phyloP scores from a whole-genome alignment of 495 filamentous ascomycete genomes.

The Darksidea phi region DNA sequence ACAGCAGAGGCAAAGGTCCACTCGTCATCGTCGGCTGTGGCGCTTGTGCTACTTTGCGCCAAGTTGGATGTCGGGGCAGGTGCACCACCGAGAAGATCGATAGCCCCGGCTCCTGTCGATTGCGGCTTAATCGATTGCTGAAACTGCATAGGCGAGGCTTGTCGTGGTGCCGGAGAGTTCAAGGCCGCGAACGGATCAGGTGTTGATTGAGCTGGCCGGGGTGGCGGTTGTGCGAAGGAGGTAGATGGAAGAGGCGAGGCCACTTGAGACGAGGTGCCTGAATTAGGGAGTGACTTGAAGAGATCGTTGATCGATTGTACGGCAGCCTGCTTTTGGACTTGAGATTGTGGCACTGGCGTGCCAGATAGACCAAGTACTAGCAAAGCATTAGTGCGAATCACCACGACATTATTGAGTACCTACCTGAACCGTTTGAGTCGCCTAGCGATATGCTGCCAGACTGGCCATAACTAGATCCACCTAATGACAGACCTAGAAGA shows the following conservation, averaged over 20 bases:
- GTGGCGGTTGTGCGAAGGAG: conserved; percentile 42
- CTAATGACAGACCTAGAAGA: conserved; percentile 66
- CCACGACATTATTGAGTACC: background rate
- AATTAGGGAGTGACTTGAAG: conserved; percentile 32
- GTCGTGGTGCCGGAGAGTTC: conserved; percentile 37
- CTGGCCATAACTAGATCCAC: conserved; percentile 59
- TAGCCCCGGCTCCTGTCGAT: conserved; percentile 2
- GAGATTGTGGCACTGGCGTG: conserved; percentile 23
- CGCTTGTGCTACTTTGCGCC: conserved; percentile 22
- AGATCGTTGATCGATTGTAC: conserved; percentile 38
- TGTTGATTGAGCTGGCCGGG: conserved; percentile 45
- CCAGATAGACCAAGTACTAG: conserved; percentile 29
- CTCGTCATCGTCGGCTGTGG: conserved; percentile 66
- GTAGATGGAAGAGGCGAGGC: conserved; percentile 37
- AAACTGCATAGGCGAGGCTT: conserved; percentile 46
- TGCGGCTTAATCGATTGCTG: conserved; percentile 42
- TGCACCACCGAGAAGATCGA: conserved; percentile 25
- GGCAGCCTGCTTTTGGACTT: conserved; percentile 26
- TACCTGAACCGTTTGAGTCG: conserved; percentile 40
- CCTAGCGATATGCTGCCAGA: conserved; percentile 85
- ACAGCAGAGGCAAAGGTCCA: conserved; percentile 92
- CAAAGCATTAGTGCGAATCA: conserved; percentile 2
- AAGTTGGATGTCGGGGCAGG: conserved; percentile 37
- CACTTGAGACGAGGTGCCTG: conserved; percentile 37
- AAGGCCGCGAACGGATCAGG: conserved; percentile 45